Base-by-base conservation (phyloP, 768 basidiomycete genomes). In the Boletus subparvulus region DNA sequence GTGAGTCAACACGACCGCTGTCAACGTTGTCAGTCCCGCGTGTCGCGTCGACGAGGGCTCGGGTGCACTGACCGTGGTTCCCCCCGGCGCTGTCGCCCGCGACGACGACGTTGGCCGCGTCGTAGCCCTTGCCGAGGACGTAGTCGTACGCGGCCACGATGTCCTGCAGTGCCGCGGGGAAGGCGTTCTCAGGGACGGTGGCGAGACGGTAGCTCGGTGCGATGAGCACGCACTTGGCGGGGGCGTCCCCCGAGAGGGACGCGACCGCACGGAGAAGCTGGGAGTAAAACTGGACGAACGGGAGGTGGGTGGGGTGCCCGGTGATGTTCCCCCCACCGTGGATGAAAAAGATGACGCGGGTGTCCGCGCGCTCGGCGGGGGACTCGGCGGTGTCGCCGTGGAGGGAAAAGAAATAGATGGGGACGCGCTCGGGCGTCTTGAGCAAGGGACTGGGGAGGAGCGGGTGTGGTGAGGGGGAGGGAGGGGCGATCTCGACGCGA, bases 61-160 rank as follows among this genome's bases (percentile, higher is more conserved):
- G 11, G 14, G 14, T 17, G 13, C 1, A 58, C 65, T 32, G n/a
- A 69, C 69, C 68, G 4, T 60, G 56, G 21, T 54, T 67, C 7
- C 63, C 69, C 0, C 69, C 68, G 7, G 67, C 67, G 16, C 69
- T 69, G 44, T 69, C 65, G 4, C 69, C 69, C 0, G 60, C 54
- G 16, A 69, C 17, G 16, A 50, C 13, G 28, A 65, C 42, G 16
- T 71, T 71, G n/a, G 63, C 52, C 0, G 54, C n/a, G 2, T 46
- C 9, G 41, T 69, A 69, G 6, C 69, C 69, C 50, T 65, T 52
- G 9, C 19, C n/a, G 42, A 69, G 54, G 8, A 71, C 56, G 13
- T 69, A 41, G 32, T 67, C 67, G 21, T 71, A 71, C 2, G 60
- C 69, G 0, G 69, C 65, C 0, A 64, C 30, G 13, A 66, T 8